Base-by-base conservation (phyloP, 2,329 filamentous ascomycete species). In the Pyrenochaeta sp. region DNA sequence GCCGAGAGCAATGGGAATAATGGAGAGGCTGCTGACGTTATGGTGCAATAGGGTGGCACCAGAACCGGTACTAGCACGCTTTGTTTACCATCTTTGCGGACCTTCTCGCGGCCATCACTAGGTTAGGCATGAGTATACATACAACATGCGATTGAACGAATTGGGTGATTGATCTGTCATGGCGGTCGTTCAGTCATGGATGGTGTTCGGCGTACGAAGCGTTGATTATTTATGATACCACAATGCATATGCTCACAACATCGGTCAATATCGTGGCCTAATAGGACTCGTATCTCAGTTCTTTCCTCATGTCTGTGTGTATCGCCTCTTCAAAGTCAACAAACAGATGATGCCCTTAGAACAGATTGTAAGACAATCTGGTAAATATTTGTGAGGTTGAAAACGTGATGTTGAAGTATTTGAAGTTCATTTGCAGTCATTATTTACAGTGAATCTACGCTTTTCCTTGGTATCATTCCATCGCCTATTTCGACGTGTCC, bases 401-500 rank as follows among this genome's bases (percentile, higher is more conserved):
- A 39, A 5, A 39, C 2, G 6, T 28, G 42, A n/a, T 28, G 25
- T 44, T 44, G 45, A 47, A 47, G n/a, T 47, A 34, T 47, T 32
- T 47, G 12, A 34, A 12, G 28, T 47, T 22, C n/a, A 34, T 32
- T 47, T 19, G 24, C 36, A 48, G 22, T 8, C 37, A 52, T 13
- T 62, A 62, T 61, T 42, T 62, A 61, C 60, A 61, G 49, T 30
- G 28, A 52, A 39, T 22, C 40, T 51, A 51, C 24, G 22, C 22
- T 50, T 22, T n/a, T 34, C n/a, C 22, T 50, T 15, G 42, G 28
- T 15, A 48, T 32, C 5, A 42, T 24, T 27, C 22, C 30, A 19
- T 40, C 9, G 8, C 45, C 43, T 76, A 78, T 55, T 72, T 78
- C 24, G 70, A 73, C 28, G 87, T 92, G 77, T 94, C 91, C 59